Conservation (phyloP, 129 eudicot genomes). For the Tanacetum coccineum region DNA sequence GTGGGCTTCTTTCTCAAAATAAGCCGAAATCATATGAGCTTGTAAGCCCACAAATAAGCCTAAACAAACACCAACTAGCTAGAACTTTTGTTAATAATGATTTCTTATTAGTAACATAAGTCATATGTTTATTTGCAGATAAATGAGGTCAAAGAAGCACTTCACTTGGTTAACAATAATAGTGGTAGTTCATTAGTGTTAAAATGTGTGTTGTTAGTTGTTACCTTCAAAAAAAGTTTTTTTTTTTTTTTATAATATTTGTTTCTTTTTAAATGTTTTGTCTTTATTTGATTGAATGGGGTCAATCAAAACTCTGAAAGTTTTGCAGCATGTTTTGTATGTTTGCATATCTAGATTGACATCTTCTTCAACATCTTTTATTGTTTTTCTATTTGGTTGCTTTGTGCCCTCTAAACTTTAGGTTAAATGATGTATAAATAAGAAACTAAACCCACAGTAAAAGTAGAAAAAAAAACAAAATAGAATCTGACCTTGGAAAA, state of each 20-base stretch:
- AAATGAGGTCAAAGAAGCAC: constrained; percentile 35
- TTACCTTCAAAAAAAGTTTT: constrained; percentile 14
- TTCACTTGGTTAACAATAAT: constrained; percentile 18
- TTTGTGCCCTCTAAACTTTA: constrained; percentile 3
- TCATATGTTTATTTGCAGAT: constrained; percentile 37
- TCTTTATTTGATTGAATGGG: constrained; percentile 31
- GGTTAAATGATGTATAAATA: constrained; percentile 2
- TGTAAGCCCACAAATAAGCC: too few relatives aligned
- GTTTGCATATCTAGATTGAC: constrained; percentile 35
- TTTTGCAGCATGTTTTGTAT: constrained; percentile 39
- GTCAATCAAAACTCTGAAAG: constrained; percentile 32
- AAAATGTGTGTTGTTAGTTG: constrained; percentile 21
- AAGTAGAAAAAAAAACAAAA: too few relatives aligned
- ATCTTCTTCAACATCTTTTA: constrained; percentile 30
- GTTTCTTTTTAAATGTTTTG: not conserved
- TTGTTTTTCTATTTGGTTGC: constrained; percentile 24
- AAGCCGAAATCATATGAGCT: not conserved
- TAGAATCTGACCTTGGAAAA: too few relatives aligned
- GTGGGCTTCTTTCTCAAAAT: too few relatives aligned
- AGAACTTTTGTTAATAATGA: not conserved
- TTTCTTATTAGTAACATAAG: not conserved
- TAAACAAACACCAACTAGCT: too few relatives aligned
- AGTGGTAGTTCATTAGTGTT: constrained; percentile 21
- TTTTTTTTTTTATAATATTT: constrained; percentile 15
- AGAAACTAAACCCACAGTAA: not conserved